Evolutionary conservation across 2,329 filamentous ascomycete genomes (phyloP).

Genomic region (Botrytis squamosa): DNA sequence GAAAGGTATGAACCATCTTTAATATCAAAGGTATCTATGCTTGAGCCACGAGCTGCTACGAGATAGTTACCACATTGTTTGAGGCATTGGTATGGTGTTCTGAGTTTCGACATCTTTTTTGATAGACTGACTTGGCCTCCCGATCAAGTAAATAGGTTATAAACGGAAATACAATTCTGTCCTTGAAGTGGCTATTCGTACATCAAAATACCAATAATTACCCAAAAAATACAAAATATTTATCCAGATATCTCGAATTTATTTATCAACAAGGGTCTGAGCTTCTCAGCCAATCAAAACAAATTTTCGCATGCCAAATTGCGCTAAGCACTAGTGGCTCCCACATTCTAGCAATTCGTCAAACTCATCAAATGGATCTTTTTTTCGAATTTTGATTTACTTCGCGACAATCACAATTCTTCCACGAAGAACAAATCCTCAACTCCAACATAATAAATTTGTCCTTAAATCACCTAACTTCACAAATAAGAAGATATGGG

Average conservation of each 20-base stretch:
- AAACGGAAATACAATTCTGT: background rate
- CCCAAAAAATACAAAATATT: background rate
- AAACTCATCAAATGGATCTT: constrained; percentile 13
- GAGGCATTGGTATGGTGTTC: constrained; percentile 65
- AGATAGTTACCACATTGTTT: constrained; percentile 56
- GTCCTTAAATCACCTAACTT: constrained; percentile 99
- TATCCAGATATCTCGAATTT: constrained; percentile 8
- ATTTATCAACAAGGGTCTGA: background rate
- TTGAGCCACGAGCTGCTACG: constrained; percentile 71
- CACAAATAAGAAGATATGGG: constrained; percentile 94
- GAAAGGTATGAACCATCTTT: constrained; percentile 57
- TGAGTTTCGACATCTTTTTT: constrained; percentile 40
- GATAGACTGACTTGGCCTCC: background rate
- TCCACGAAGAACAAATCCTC: constrained; percentile 23
- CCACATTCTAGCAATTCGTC: constrained; percentile 21
- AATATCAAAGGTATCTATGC: constrained; percentile 66
- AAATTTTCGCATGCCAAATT: background rate
- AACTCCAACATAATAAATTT: constrained; percentile 40
- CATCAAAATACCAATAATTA: background rate
- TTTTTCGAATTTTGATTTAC: background rate
- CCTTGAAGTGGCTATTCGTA: background rate
- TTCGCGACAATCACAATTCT: constrained; percentile 20
- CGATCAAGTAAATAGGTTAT: background rate
- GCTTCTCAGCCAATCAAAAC: constrained; percentile 6
- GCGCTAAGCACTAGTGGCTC: constrained; percentile 18